These are phyloP conservation scores for Clavispora phyllophila DNA, from an alignment of 805 yeast genomes.

Conservation along the genomic window DNA sequence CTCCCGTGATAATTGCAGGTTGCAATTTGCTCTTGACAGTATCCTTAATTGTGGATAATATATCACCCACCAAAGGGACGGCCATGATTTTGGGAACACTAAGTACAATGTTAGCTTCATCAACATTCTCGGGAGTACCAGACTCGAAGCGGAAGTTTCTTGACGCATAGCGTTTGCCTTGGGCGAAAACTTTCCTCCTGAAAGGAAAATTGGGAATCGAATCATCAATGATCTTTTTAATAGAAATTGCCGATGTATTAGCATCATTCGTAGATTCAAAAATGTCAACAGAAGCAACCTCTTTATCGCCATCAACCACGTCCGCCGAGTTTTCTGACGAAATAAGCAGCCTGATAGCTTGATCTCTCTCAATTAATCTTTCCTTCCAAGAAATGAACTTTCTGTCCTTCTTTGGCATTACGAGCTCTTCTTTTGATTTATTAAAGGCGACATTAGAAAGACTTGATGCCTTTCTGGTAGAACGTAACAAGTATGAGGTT, in stretches of 20 bases:
- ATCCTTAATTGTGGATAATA: conserved; percentile 10
- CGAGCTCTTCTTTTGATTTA: conserved; percentile 36
- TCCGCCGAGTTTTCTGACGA: conserved; percentile 18
- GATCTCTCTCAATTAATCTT: conserved; percentile 27
- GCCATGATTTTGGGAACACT: conserved; percentile 5
- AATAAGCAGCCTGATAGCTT: conserved; percentile 16
- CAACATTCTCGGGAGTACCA: conserved; percentile 1
- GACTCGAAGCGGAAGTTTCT: conserved; percentile 1
- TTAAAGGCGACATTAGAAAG: conserved; percentile 30
- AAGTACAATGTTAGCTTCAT: background rate
- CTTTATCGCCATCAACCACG: conserved; percentile 10
- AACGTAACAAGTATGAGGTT: conserved; percentile 53
- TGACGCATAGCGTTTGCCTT: conserved; percentile 4
- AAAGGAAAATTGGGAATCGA: conserved; percentile 16
- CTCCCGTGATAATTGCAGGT: conserved; percentile 8
- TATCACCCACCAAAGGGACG: conserved; percentile 11
- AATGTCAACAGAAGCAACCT: background rate
- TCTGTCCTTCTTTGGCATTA: conserved; percentile 25
- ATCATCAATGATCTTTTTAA: background rate
- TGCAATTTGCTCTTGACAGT: conserved; percentile 17
- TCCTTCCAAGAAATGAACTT: conserved; percentile 36
- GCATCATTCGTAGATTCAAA: background rate
- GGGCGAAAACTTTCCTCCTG: conserved; percentile 20
- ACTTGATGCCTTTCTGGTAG: conserved; percentile 48
- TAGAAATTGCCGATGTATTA: background rate